phyloP scores from a whole-genome alignment of 179 eudicot genomes.

The Corrigiola litoralis region DNA sequence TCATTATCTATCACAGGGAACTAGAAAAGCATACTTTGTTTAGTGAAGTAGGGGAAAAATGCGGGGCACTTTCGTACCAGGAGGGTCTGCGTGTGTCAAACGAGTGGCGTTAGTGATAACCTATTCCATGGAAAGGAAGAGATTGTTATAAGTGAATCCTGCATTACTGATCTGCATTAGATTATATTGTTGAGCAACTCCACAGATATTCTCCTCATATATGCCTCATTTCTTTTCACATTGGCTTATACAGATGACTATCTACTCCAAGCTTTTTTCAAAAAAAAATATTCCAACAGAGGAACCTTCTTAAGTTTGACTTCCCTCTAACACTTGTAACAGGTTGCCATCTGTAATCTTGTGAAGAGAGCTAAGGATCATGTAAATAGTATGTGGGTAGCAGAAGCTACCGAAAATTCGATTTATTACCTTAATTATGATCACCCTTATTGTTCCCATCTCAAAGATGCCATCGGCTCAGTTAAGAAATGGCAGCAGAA shows the following conservation, averaged over 20 bases:
- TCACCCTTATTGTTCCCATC: constrained; percentile 40
- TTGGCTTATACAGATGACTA: neutral
- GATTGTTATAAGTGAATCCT: neutral
- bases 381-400: constrained; percentile 71
- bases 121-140: neutral
- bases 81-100: too few relatives aligned
- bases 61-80: too few relatives aligned
- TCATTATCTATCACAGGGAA: too few relatives aligned
- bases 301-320: neutral
- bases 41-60: too few relatives aligned
- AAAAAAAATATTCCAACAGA: neutral
- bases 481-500: constrained; percentile 63
- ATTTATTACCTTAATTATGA: constrained; percentile 58
- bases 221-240: neutral
- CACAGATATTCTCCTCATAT: too few relatives aligned
- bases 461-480: constrained; percentile 57
- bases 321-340: neutral
- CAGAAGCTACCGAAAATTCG: constrained; percentile 86
- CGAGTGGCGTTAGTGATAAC: neutral
- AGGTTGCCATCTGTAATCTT: constrained; percentile 87
- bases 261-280: neutral
- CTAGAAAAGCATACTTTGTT: too few relatives aligned
- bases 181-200: neutral
- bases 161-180: neutral
- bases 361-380: constrained; percentile 67